These are phyloP conservation scores for Bipolaris zeicola DNA, from an alignment of 2,329 filamentous ascomycete genomes.

Conservation along the genomic window DNA sequence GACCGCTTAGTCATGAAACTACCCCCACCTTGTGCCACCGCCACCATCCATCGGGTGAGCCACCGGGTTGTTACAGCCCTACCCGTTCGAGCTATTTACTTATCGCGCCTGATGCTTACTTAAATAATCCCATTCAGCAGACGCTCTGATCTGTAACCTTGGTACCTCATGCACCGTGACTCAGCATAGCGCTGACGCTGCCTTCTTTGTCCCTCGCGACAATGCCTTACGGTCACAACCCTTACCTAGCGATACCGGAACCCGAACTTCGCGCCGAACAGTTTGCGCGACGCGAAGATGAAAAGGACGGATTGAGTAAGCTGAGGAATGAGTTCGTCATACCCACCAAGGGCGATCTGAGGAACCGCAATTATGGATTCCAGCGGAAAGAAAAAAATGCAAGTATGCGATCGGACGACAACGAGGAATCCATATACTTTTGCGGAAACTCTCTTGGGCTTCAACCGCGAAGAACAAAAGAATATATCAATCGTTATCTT, in stretches of 20 bases:
- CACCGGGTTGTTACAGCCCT: constrained; percentile 11
- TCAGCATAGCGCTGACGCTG: not conserved
- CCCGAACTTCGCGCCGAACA: constrained; percentile 36
- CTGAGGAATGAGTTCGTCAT: constrained; percentile 74
- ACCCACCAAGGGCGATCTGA: constrained; percentile 74
- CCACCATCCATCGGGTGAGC: constrained; percentile 21
- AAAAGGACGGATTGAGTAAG: constrained; percentile 45
- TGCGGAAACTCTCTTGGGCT: constrained; percentile 89
- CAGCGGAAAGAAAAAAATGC: constrained; percentile 10
- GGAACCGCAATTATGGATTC: constrained; percentile 59
- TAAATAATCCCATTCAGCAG: constrained; percentile 1
- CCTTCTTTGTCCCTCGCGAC: constrained; percentile 9
- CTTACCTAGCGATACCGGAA: constrained; percentile 27
- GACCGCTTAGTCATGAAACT: constrained; percentile 22
- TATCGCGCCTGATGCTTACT: constrained; percentile 6
- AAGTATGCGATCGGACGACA: constrained; percentile 31
- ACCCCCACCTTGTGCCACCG: constrained; percentile 16
- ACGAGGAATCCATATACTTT: constrained; percentile 71
- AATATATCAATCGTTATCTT: constrained; percentile 73
- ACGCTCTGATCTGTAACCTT: constrained; percentile 1
- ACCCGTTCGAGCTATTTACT: constrained; percentile 14
- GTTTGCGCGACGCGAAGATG: constrained; percentile 44
- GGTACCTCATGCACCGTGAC: constrained; percentile 1
- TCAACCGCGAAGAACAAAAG: constrained; percentile 71
- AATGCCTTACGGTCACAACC: constrained; percentile 36